These are phyloP conservation scores for Scutellospora calospora DNA, from an alignment of 371 early-diverging fungal species.

Conservation along the genomic window DNA sequence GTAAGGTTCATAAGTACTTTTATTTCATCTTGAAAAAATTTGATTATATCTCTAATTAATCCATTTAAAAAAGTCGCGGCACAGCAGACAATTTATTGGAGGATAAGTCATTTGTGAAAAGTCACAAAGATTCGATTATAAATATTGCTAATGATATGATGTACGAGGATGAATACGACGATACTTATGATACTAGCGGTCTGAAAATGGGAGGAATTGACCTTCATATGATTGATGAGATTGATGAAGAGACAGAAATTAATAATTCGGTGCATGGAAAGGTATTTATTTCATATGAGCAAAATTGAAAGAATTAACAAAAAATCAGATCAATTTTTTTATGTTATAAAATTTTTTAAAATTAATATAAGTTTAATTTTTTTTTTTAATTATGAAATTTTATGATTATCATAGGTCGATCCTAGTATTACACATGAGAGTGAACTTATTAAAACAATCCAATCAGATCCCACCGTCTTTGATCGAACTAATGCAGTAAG, in stretches of 20 bases:
- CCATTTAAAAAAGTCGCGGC: conserved; percentile 48
- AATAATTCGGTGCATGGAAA: not conserved
- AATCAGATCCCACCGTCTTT: conserved; percentile 65
- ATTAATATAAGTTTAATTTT: not conserved
- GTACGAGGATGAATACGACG: conserved; percentile 92
- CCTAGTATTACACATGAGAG: conserved; percentile 67
- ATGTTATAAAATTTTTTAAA: too few relatives aligned
- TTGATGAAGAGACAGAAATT: conserved; percentile 55
- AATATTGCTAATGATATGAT: conserved; percentile 61
- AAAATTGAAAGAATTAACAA: too few relatives aligned
- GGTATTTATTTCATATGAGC: not conserved
- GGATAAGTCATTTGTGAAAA: conserved; percentile 66
- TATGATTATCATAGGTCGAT: conserved; percentile 51
- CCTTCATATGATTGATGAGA: conserved; percentile 63
- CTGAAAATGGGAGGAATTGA: conserved; percentile 67
- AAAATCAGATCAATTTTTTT: too few relatives aligned
- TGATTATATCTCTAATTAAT: not conserved
- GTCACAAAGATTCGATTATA: conserved; percentile 67
- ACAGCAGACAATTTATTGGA: conserved; percentile 58
- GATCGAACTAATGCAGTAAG: conserved; percentile 64
- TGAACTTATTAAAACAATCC: conserved; percentile 61
- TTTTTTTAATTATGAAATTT: not conserved
- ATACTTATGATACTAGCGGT: conserved; percentile 85
- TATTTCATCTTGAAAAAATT: not conserved
- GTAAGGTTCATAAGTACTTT: conserved; percentile 48